Percentiles rank a stretch among this genome's conserved stretches.
These are phyloP conservation scores for Aspergillus versicolor DNA, from an alignment of 2,329 filamentous ascomycete species.

Conservation along the genomic window DNA sequence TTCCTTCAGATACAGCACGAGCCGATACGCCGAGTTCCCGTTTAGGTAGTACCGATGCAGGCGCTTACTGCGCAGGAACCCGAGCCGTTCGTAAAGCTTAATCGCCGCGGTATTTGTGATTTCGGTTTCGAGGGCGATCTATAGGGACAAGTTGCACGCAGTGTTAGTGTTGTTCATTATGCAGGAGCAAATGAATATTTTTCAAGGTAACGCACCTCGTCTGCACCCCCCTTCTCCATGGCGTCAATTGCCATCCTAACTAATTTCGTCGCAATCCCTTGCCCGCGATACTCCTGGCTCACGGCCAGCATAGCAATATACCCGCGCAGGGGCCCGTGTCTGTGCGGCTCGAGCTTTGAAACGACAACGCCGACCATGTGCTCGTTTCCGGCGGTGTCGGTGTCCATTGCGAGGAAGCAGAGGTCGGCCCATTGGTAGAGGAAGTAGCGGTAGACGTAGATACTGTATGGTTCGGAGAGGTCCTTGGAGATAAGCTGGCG, in stretches of 20 bases:
- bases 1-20: conserved; percentile 76
- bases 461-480: conserved; percentile 96
- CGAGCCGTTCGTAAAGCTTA: conserved; percentile 87
- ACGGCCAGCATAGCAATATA: conserved; percentile 99
- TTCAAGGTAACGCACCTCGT: conserved; percentile 59
- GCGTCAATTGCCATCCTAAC: conserved; percentile 89
- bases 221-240: conserved; percentile 80
- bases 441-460: conserved; percentile 98
- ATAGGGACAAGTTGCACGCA: background rate
- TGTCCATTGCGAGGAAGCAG: conserved; percentile 76
- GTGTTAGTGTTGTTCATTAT: background rate
- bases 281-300: conserved; percentile 72
- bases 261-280: conserved; percentile 82
- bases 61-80: conserved; percentile 88
- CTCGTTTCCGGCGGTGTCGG: conserved; percentile 32
- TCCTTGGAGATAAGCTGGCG: conserved; percentile 92
- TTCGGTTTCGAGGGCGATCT: conserved; percentile 92
- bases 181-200: background rate
- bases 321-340: conserved; percentile 80
- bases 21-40: conserved; percentile 87
- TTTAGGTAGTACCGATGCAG: conserved; percentile 95
- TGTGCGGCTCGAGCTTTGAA: conserved; percentile 89
- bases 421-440: conserved; percentile 95
- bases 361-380: conserved; percentile 83
- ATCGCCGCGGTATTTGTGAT: conserved; percentile 88